Evolutionary conservation across 768 basidiomycete species (phyloP), one percentile per base, ranked within the genome.

Genomic region (Crepidotus variabilis): DNA sequence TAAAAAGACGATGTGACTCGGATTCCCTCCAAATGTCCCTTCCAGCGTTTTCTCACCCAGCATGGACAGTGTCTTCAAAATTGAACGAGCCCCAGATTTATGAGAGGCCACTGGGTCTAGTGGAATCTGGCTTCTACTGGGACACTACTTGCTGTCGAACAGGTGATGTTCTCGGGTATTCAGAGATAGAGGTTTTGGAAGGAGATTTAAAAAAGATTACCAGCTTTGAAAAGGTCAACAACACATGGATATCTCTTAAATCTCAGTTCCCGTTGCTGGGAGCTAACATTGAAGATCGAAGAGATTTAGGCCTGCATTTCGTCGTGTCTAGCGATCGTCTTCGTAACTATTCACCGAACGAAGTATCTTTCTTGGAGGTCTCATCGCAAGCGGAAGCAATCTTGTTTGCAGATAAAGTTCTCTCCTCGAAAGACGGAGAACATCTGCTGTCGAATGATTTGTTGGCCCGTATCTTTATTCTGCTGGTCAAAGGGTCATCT

Each of bases 191-290:
- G 56, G 43, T 71, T 11, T 28, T 58, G 21, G 39, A 59, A 13
- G 28, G 47, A 10, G 28, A 58, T 20, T 22, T 63, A 8, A 59
- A 63, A 16, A 56, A 55, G 47, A 57, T 57, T 22, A 53, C 67
- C 33, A 65, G 34, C 11, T 54, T 64, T 6, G 60, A 61, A 10
- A 81, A 77, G 56, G 61, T 85, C 36, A 33, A 47, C 0, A 65
- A 67, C 24, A 71, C 78, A 1, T 86, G 83, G 83, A 24, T 68
- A 20, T 63, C 72, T 10, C 64, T 81, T 20, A 85, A 85, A 64
- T 68, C 66, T 23, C 73, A 69, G 33, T 82, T 71, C 57, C 84
- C 84, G 1, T 69, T 86, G 2, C 75, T 80, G 11, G 79, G 73
- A 2, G 73, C 78, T 6, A 66, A 55, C 4, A 60, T 83, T n/a